A percentile compares a stretch with the other conserved stretches of the same genome.
phyloP scores from a whole-genome alignment of 129 eudicot genomes.

The Pseudognaphalium luteoalbum region DNA sequence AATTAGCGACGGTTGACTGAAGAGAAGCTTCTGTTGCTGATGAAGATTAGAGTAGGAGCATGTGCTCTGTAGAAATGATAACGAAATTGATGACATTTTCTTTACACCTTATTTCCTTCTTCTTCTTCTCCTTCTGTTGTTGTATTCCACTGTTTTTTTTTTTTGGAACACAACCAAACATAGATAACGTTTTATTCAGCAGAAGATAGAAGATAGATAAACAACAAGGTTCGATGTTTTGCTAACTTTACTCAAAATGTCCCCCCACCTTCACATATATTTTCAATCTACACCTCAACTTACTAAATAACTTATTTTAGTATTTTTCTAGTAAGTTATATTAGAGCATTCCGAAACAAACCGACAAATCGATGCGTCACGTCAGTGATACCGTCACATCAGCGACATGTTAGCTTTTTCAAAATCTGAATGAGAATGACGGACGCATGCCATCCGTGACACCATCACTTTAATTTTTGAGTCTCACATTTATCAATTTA shows the following conservation, averaged over 20 bases:
- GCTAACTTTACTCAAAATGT: constrained; percentile 9
- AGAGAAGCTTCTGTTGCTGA: constrained; percentile 28
- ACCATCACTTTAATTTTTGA: no score
- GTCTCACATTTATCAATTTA: no score
- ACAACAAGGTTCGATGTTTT: constrained; percentile 1
- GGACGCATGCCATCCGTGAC: no score
- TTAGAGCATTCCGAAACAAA: no score
- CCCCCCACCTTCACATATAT: constrained; percentile 19
- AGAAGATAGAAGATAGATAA: no score
- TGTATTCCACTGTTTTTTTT: constrained; percentile 13
- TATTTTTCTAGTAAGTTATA: no score
- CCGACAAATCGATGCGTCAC: no score
- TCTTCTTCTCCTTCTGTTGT: not conserved
- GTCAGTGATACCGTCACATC: no score
- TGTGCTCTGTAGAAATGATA: constrained; percentile 58
- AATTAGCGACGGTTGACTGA: constrained; percentile 31
- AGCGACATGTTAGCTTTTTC: no score
- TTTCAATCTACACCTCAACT: not conserved
- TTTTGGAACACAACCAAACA: constrained; percentile 7
- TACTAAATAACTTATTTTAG: no score
- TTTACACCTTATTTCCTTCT: constrained; percentile 1
- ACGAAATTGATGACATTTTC: constrained; percentile 49
- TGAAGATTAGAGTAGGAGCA: constrained; percentile 37
- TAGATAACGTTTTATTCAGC: constrained; percentile 33
- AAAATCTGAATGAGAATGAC: no score